phyloP scores from a whole-genome alignment of 768 basidiomycete species.

The Udeniomyces megalosporus region DNA sequence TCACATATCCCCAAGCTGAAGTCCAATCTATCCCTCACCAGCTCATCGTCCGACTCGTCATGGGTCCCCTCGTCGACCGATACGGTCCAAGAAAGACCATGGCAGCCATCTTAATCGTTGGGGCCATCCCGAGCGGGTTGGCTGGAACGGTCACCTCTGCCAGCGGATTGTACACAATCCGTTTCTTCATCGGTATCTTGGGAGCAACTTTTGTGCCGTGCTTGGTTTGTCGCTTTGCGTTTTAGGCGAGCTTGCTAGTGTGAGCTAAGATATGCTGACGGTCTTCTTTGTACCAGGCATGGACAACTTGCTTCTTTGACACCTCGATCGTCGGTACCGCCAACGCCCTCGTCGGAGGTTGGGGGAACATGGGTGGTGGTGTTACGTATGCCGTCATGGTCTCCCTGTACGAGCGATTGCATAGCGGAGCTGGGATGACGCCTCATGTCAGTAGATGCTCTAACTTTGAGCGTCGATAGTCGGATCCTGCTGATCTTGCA shows the following conservation, averaged over 20 bases:
- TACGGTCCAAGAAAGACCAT: slow-evolving; percentile 41
- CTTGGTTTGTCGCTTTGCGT: no score
- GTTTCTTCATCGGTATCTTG: slow-evolving; percentile 39
- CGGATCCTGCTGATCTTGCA: neutral
- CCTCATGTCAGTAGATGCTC: neutral
- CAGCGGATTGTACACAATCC: slow-evolving; percentile 33
- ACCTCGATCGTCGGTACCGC: slow-evolving; percentile 36
- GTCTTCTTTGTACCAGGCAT: slow-evolving; percentile 28
- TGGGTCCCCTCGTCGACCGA: slow-evolving; percentile 39
- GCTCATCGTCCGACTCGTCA: slow-evolving; percentile 35
- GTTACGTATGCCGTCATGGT: slow-evolving; percentile 46
- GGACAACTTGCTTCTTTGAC: slow-evolving; percentile 48
- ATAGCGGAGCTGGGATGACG: slow-evolving; percentile 16
- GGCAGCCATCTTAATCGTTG: slow-evolving; percentile 39
- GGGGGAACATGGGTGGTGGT: slow-evolving; percentile 29
- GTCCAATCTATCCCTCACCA: slow-evolving; percentile 39
- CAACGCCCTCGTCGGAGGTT: slow-evolving; percentile 43
- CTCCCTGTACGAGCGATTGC: slow-evolving; percentile 36
- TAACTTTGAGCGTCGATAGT: neutral
- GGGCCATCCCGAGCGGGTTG: slow-evolving; percentile 45
- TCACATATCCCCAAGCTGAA: no score
- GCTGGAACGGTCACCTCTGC: slow-evolving; percentile 39
- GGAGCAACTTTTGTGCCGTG: slow-evolving; percentile 49
- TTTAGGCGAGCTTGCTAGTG: no score
- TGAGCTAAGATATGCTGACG: neutral